A percentile compares a stretch with the other conserved stretches of the same genome.
These are phyloP conservation scores for Eutypa lata DNA, from an alignment of 2,329 filamentous ascomycete species.

Conservation along the genomic window DNA sequence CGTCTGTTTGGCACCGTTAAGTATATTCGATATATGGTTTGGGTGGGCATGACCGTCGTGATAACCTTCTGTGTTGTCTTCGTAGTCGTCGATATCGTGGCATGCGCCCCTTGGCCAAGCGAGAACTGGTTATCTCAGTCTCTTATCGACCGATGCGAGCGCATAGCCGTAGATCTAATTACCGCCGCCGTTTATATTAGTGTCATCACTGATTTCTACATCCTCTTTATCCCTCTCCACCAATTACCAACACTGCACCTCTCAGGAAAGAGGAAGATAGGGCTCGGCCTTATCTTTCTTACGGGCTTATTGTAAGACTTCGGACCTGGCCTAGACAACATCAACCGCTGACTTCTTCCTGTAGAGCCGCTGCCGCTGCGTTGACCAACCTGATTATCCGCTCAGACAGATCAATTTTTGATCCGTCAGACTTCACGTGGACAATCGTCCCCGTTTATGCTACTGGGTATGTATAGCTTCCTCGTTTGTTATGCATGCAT, in stretches of 20 bases:
- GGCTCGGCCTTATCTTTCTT: constrained; percentile 12
- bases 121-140: constrained; percentile 7
- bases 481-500: neutral
- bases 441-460: constrained; percentile 12
- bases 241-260: constrained; percentile 11
- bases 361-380: constrained; percentile 8
- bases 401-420: constrained; percentile 9
- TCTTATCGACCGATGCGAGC: constrained; percentile 7
- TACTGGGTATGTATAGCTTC: constrained; percentile 3
- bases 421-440: constrained; percentile 11
- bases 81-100: constrained; percentile 8
- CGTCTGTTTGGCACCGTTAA: too few species aligned
- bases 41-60: too few species aligned
- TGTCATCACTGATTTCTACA: constrained; percentile 14
- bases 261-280: constrained; percentile 12
- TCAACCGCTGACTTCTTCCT: neutral
- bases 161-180: constrained; percentile 8
- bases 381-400: constrained; percentile 11
- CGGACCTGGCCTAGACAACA: neutral
- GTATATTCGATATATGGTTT: too few species aligned
- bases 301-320: constrained; percentile 11
- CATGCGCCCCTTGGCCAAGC: constrained; percentile 10
- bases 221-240: constrained; percentile 12
- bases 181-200: constrained; percentile 10
- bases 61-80: constrained; percentile 10